phyloP scores from a whole-genome alignment of 441 rosid genomes.

The Adansonia grandidieri region DNA sequence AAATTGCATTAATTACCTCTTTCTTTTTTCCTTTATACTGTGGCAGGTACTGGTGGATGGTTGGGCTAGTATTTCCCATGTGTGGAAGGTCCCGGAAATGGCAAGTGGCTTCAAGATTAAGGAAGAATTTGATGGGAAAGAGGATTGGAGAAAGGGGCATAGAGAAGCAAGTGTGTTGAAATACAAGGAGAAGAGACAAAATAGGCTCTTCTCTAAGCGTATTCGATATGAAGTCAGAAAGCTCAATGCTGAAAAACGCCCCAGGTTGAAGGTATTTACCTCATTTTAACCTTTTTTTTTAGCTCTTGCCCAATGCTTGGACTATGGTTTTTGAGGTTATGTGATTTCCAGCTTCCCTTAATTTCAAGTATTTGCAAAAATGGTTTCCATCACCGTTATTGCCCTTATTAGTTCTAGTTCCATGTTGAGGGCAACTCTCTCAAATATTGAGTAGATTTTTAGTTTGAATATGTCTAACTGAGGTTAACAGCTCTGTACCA shows the following conservation, averaged over 20 bases:
- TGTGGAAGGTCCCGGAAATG: constrained; percentile 71
- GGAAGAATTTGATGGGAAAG: constrained; percentile 24
- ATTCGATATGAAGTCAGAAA: constrained; percentile 89
- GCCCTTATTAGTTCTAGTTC: too few species aligned
- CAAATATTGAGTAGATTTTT: too few species aligned
- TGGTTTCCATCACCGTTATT: too few species aligned
- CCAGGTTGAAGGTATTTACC: constrained; percentile 63
- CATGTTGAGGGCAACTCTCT: too few species aligned
- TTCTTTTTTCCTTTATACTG: not conserved
- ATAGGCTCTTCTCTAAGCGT: constrained; percentile 79
- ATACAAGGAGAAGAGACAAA: constrained; percentile 87
- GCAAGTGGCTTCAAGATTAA: constrained; percentile 17
- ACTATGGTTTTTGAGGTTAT: too few species aligned
- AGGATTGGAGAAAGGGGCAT: constrained; percentile 46
- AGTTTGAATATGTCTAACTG: too few species aligned
- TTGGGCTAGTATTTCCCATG: constrained; percentile 33
- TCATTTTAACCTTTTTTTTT: too few species aligned
- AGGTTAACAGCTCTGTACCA: too few species aligned
- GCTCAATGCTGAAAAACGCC: constrained; percentile 94
- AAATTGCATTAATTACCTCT: too few species aligned
- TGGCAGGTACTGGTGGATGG: constrained; percentile 46
- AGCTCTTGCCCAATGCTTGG: too few species aligned
- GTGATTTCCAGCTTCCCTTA: too few species aligned
- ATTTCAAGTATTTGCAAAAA: too few species aligned
- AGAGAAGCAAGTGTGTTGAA: constrained; percentile 90